Conservation (phyloP, 2,329 filamentous ascomycete species). For the Thielaviopsis musarum region DNA sequence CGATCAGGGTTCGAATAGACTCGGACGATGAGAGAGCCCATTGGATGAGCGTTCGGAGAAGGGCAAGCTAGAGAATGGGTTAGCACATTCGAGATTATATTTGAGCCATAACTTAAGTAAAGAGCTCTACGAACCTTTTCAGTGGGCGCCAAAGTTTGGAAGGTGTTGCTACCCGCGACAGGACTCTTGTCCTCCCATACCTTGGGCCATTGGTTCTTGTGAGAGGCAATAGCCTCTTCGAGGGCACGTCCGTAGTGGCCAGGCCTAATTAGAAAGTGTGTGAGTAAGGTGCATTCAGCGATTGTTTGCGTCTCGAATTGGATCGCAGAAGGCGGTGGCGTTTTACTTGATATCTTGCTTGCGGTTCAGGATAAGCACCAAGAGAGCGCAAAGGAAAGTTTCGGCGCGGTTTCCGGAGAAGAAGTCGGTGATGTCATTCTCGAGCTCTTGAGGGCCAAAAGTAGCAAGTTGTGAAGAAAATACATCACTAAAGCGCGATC, state of each 20-base stretch:
- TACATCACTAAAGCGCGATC: constrained; percentile 76
- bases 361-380: constrained; percentile 79
- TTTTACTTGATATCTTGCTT: constrained; percentile 97
- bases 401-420: constrained; percentile 74
- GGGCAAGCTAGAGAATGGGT: constrained; percentile 45
- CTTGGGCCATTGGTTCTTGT: constrained; percentile 76
- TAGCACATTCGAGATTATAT: not conserved
- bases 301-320: not conserved
- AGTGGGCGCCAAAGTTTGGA: constrained; percentile 64
- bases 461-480: constrained; percentile 78
- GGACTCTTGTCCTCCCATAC: constrained; percentile 75
- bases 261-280: constrained; percentile 38
- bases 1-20: constrained; percentile 61
- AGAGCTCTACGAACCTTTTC: constrained; percentile 47
- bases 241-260: constrained; percentile 86
- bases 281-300: not conserved
- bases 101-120: not conserved
- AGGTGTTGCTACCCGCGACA: constrained; percentile 61
- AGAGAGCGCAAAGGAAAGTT: constrained; percentile 71
- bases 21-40: constrained; percentile 89
- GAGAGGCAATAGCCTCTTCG: constrained; percentile 75
- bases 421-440: constrained; percentile 63
- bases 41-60: constrained; percentile 67
- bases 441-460: constrained; percentile 89
- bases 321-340: not conserved